phyloP scores from a whole-genome alignment of 1,284 basidiomycete genomes.

The Xerocomus alliaceus region DNA sequence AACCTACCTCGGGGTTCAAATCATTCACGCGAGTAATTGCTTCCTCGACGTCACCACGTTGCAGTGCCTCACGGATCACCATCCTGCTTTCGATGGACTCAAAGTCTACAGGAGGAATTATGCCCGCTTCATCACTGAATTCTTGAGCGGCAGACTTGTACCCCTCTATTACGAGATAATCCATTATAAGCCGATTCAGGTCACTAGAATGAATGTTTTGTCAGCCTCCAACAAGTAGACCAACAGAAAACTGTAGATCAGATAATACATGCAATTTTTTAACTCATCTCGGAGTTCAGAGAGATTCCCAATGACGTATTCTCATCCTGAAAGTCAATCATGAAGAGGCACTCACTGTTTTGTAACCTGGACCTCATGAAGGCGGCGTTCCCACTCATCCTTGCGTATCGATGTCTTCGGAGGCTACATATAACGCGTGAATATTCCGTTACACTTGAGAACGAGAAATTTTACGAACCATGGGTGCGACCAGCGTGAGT shows the following conservation, averaged over 20 bases:
- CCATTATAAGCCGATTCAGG: constrained; percentile 94
- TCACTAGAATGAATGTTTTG: constrained; percentile 61
- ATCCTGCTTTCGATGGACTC: constrained; percentile 93
- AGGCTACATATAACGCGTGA: constrained; percentile 30
- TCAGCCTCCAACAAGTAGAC: constrained; percentile 45
- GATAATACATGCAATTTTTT: constrained; percentile 82
- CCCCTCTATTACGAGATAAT: constrained; percentile 97
- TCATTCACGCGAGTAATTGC: constrained; percentile 95
- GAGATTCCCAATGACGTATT: constrained; percentile 85
- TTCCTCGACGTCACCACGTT: constrained; percentile 93
- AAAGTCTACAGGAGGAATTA: constrained; percentile 82
- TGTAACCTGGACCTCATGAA: constrained; percentile 76
- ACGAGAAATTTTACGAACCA: constrained; percentile 37
- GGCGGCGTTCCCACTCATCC: constrained; percentile 77
- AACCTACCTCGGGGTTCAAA: constrained; percentile 92
- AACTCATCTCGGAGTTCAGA: constrained; percentile 74
- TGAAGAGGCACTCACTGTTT: constrained; percentile 68
- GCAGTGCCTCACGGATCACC: constrained; percentile 91
- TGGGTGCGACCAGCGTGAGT: constrained; percentile 21
- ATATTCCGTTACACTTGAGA: not conserved
- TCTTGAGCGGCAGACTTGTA: constrained; percentile 96
- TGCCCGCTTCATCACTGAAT: constrained; percentile 87
- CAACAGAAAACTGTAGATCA: constrained; percentile 50
- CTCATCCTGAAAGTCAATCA: constrained; percentile 56
- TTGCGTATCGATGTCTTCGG: constrained; percentile 64